Evolutionary conservation across 148 eudicot species (phyloP).

Genomic region (Simmondsia chinensis): DNA sequence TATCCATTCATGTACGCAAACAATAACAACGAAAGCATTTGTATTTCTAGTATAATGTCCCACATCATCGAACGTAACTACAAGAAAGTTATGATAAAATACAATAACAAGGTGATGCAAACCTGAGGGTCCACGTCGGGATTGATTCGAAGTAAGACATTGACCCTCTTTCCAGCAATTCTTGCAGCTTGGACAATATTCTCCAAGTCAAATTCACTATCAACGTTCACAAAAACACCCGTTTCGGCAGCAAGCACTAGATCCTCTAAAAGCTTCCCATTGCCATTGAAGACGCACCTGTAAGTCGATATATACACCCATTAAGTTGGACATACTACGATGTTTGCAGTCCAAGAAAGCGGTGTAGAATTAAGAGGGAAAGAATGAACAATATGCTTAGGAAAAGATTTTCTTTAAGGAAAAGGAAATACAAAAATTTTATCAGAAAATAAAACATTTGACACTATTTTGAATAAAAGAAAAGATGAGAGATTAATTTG

Average conservation of each 20-base stretch:
- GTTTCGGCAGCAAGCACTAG: conserved; percentile 77
- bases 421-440: too few species aligned
- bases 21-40: background rate
- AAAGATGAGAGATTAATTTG: too few species aligned
- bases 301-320: conserved; percentile 2
- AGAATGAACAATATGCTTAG: too few species aligned
- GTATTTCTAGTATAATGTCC: too few species aligned
- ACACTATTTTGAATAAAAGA: too few species aligned
- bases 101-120: background rate
- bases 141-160: conserved; percentile 89
- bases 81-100: background rate
- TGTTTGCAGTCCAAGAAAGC: background rate
- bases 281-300: conserved; percentile 92
- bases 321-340: conserved; percentile 1
- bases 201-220: conserved; percentile 89
- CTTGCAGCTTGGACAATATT: conserved; percentile 86
- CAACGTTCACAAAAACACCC: conserved; percentile 79
- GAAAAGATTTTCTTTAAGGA: too few species aligned
- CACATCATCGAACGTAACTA: too few species aligned
- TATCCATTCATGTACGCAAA: too few species aligned
- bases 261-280: conserved; percentile 77
- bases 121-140: conserved; percentile 99
- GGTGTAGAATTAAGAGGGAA: too few species aligned
- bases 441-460: too few species aligned
- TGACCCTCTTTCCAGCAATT: conserved; percentile 73